Conservation (phyloP, 768 basidiomycete genomes). For the Coprinopsis marcescibilis region DNA sequence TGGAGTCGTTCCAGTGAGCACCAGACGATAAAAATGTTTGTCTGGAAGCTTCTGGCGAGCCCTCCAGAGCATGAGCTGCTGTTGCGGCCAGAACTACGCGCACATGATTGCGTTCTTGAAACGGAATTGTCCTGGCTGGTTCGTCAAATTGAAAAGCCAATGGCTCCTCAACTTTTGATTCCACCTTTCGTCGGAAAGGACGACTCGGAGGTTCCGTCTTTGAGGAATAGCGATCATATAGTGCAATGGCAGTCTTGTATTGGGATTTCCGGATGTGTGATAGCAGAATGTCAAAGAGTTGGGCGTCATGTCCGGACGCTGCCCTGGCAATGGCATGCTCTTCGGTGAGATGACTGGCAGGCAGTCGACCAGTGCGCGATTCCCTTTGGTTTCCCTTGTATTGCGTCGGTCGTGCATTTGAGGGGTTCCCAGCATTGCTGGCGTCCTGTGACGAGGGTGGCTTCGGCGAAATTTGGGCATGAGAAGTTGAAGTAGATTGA, state of each 20-base stretch:
- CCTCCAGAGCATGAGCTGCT: slow-evolving; percentile 55
- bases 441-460: no score
- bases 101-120: slow-evolving; percentile 17
- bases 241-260: slow-evolving; percentile 33
- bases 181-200: neutral
- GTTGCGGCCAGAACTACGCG: slow-evolving; percentile 40
- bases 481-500: neutral
- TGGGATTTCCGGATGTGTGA: slow-evolving; percentile 24
- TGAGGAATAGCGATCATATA: slow-evolving; percentile 29
- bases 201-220: neutral
- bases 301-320: neutral
- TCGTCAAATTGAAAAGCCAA: slow-evolving; percentile 1
- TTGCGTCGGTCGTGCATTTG: neutral
- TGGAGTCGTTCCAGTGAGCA: slow-evolving; percentile 28
- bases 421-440: no score
- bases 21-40: slow-evolving; percentile 33
- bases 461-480: no score
- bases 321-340: neutral
- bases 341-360: neutral
- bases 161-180: neutral
- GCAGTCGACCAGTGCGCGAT: neutral
- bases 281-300: neutral
- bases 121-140: slow-evolving; percentile 11
- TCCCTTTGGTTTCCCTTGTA: no score
- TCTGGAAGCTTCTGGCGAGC: slow-evolving; percentile 55